phyloP scores from a whole-genome alignment of 106 monocot genomes.

The Dendrobium chrysotoxum region DNA sequence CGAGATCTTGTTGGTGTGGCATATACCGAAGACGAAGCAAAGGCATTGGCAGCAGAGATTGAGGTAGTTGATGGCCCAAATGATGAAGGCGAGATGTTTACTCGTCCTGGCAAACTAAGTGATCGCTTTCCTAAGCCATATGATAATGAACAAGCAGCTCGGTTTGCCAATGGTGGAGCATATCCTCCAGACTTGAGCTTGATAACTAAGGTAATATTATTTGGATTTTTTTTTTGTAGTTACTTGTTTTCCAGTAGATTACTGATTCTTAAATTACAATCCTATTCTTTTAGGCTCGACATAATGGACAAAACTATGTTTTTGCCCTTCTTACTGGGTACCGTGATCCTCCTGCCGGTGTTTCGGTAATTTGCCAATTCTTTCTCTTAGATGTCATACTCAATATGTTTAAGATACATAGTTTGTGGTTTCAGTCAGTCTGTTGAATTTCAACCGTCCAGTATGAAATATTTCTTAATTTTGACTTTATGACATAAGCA shows the following conservation, averaged over 20 bases:
- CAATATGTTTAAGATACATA: background rate
- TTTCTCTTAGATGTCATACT: conserved; percentile 21
- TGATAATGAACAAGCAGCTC: conserved; percentile 66
- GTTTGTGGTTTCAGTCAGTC: background rate
- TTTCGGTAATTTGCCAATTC: conserved; percentile 33
- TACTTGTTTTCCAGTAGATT: background rate
- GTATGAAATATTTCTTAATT: background rate
- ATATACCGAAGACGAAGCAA: conserved; percentile 82
- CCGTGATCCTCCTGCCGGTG: conserved; percentile 90
- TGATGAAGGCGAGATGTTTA: conserved; percentile 81
- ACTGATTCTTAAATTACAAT: background rate
- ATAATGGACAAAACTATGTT: conserved; percentile 82
- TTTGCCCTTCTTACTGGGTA: conserved; percentile 93
- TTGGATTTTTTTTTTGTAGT: background rate
- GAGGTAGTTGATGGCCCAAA: conserved; percentile 81
- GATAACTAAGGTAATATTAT: conserved; percentile 53
- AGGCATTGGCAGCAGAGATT: conserved; percentile 89
- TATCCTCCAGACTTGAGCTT: conserved; percentile 75
- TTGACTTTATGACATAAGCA: background rate
- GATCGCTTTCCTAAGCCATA: conserved; percentile 79
- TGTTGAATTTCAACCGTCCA: background rate
- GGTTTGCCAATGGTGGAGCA: conserved; percentile 76
- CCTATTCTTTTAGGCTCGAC: conserved; percentile 58
- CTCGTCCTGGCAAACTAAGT: conserved; percentile 70
- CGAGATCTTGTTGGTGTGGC: conserved; percentile 87